Percentiles rank a stretch among this genome's conserved stretches.
phyloP scores from a whole-genome alignment of 2,329 filamentous ascomycete genomes.

The Tothia fuscella region DNA sequence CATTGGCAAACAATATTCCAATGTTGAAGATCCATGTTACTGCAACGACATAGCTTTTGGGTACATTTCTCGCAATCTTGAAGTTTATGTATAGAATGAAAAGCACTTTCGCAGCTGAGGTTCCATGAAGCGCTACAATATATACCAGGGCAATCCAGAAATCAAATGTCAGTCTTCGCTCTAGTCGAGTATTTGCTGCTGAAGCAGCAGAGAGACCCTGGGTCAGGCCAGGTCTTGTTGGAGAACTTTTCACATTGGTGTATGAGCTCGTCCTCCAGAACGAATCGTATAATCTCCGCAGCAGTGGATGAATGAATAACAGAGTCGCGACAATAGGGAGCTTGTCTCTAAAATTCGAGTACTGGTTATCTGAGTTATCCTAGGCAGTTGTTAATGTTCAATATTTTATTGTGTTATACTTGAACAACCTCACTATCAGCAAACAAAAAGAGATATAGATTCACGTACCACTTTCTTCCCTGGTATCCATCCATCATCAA shows the following conservation, averaged over 20 bases:
- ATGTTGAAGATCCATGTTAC: constrained; percentile 89
- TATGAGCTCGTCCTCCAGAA: constrained; percentile 32
- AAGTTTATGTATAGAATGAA: constrained; percentile 73
- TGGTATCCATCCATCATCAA: constrained; percentile 80
- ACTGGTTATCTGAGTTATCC: constrained; percentile 87
- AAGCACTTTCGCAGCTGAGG: constrained; percentile 74
- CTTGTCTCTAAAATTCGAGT: constrained; percentile 72
- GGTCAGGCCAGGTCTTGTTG: constrained; percentile 18
- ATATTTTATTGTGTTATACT: background rate
- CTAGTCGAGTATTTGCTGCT: constrained; percentile 40
- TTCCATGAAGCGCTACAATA: constrained; percentile 66
- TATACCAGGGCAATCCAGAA: constrained; percentile 70
- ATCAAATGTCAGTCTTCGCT: constrained; percentile 71
- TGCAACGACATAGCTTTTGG: constrained; percentile 56
- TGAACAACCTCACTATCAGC: background rate
- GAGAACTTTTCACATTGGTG: constrained; percentile 29
- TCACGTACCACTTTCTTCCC: constrained; percentile 68
- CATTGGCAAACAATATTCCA: constrained; percentile 75
- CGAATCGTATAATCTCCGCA: constrained; percentile 59
- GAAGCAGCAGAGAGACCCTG: constrained; percentile 32
- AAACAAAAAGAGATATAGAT: background rate
- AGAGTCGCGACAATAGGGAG: constrained; percentile 68
- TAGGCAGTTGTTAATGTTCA: constrained; percentile 21
- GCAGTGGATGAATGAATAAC: constrained; percentile 64
- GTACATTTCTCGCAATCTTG: constrained; percentile 59